phyloP scores from a whole-genome alignment of 2,329 filamentous ascomycete species.

The Calonectria honghensis region DNA sequence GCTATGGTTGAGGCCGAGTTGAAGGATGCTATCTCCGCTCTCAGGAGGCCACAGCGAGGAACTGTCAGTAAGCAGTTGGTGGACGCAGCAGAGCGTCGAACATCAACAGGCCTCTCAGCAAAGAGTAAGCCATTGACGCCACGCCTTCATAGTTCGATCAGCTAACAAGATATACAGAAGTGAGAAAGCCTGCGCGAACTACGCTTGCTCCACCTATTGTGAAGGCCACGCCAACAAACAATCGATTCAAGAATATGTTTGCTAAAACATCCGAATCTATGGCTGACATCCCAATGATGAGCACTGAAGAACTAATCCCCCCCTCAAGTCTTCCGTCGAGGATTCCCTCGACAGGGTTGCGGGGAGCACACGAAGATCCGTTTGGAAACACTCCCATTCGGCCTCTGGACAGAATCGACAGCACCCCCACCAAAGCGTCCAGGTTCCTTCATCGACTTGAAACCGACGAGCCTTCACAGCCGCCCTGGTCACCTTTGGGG shows the following conservation, averaged over 20 bases:
- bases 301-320: slow-evolving; percentile 58
- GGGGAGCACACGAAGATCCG: slow-evolving; percentile 56
- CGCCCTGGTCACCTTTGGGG: slow-evolving; percentile 61
- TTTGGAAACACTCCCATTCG: slow-evolving; percentile 57
- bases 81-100: slow-evolving; percentile 79
- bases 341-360: slow-evolving; percentile 65
- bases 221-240: slow-evolving; percentile 75
- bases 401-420: slow-evolving; percentile 55
- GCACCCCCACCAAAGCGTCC: slow-evolving; percentile 57
- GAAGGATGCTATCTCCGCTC: slow-evolving; percentile 81
- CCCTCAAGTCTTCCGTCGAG: slow-evolving; percentile 62
- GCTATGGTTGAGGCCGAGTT: slow-evolving; percentile 81
- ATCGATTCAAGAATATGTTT: slow-evolving; percentile 72
- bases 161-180: slow-evolving; percentile 65
- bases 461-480: slow-evolving; percentile 55
- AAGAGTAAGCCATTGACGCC: slow-evolving; percentile 66
- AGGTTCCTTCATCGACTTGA: slow-evolving; percentile 56
- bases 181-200: slow-evolving; percentile 69
- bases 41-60: slow-evolving; percentile 85
- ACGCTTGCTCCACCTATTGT: slow-evolving; percentile 65
- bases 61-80: slow-evolving; percentile 80
- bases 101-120: slow-evolving; percentile 65
- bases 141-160: background rate
- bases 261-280: slow-evolving; percentile 55
- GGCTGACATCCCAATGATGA: slow-evolving; percentile 47